Conservation (phyloP, 495 filamentous ascomycete genomes). For the Staphylotrichum tortipilum region DNA sequence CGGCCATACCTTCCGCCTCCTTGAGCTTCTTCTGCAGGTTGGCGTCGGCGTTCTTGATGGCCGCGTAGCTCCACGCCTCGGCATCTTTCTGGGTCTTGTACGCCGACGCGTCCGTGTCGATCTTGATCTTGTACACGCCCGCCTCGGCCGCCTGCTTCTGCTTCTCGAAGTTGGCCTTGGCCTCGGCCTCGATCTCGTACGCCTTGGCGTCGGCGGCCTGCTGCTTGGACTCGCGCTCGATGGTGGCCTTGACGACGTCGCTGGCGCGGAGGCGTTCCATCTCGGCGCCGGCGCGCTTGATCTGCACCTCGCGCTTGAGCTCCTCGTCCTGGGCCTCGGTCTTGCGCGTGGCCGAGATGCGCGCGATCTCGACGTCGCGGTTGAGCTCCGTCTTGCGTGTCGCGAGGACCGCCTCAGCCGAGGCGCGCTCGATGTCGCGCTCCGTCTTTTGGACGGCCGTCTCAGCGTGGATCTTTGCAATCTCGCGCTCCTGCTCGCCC, state of each 20-base stretch:
- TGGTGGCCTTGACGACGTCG: conserved; percentile 70
- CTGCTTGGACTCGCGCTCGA: conserved; percentile 60
- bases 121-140: conserved; percentile 33
- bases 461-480: conserved; percentile 72
- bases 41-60: conserved; percentile 55
- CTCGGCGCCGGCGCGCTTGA: conserved; percentile 67
- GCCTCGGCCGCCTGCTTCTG: conserved; percentile 50
- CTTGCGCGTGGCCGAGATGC: conserved; percentile 59
- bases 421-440: conserved; percentile 68
- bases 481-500: conserved; percentile 68
- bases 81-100: conserved; percentile 36
- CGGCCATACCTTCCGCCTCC: conserved; percentile 63
- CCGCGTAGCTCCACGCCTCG: conserved; percentile 33
- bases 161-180: conserved; percentile 53
- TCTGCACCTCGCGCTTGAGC: conserved; percentile 63
- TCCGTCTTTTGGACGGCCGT: conserved; percentile 76
- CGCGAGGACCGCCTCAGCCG: conserved; percentile 63
- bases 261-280: conserved; percentile 65
- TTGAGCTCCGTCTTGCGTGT: conserved; percentile 62
- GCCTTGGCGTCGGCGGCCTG: conserved; percentile 62
- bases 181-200: conserved; percentile 47
- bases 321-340: conserved; percentile 68
- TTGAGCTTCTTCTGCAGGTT: conserved; percentile 51
- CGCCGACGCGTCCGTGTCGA: conserved; percentile 35
- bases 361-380: conserved; percentile 60